Conservation (phyloP, 2,329 filamentous ascomycete genomes). For the Teratosphaeria nubilosa region DNA sequence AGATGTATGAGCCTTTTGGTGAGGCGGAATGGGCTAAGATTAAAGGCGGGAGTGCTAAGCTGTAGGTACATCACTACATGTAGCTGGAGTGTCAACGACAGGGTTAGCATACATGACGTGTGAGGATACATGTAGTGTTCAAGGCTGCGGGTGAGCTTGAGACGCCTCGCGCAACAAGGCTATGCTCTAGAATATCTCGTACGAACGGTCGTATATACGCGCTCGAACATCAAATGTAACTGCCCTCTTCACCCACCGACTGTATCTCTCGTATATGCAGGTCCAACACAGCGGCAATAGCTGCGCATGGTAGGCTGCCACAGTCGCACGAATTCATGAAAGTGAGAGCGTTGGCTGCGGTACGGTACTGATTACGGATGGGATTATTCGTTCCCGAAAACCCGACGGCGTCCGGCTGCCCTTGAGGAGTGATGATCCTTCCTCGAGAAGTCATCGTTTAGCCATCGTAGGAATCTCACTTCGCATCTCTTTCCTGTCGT, state of each 20-base stretch:
- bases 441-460: neutral
- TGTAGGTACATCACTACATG: slow-evolving; percentile 49
- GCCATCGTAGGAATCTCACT: neutral
- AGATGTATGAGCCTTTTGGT: slow-evolving; percentile 57
- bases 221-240: neutral
- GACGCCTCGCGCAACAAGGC: no score
- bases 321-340: neutral
- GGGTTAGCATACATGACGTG: neutral
- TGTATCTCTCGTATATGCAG: neutral
- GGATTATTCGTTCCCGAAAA: neutral
- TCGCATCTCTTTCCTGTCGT: neutral
- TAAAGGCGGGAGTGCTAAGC: slow-evolving; percentile 57
- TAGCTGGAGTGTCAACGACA: neutral
- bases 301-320: neutral
- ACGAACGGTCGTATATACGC: neutral
- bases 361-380: no score
- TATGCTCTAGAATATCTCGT: neutral
- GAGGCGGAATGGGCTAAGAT: slow-evolving; percentile 59
- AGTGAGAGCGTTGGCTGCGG: neutral
- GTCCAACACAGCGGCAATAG: neutral
- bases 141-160: no score
- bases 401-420: neutral
- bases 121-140: no score
- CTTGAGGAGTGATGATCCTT: neutral
- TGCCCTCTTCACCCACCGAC: no score